A percentile compares a stretch with the other conserved stretches of the same genome.
Evolutionary conservation across 169 alveolate species (phyloP).

Genomic region (Cryptosporidium ryanae): DNA sequence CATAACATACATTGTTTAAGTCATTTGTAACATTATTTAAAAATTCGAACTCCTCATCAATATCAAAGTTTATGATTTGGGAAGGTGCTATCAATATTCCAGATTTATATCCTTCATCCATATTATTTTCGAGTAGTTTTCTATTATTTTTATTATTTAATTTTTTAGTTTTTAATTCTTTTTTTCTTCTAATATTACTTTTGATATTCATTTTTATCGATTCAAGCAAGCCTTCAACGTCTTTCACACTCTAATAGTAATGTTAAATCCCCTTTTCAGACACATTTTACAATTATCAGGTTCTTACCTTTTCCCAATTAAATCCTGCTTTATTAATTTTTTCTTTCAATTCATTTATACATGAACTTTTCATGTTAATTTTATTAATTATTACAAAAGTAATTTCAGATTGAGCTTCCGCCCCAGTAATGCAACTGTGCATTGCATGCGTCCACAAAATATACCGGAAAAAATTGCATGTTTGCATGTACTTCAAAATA

Average conservation of each 20-base stretch:
- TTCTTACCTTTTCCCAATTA: constrained; percentile 48
- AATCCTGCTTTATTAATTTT: constrained; percentile 56
- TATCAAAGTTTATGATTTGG: neutral
- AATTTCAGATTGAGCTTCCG: neutral
- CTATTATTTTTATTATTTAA: neutral
- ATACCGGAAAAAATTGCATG: constrained; percentile 45
- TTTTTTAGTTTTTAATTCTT: neutral
- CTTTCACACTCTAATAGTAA: constrained; percentile 12
- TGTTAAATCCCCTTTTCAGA: neutral
- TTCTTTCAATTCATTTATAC: neutral
- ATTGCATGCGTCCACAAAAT: constrained; percentile 50
- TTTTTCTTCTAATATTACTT: constrained; percentile 4
- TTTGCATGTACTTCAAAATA: constrained; percentile 4
- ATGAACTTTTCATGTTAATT: constrained; percentile 16
- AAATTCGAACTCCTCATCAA: neutral
- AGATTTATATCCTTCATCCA: constrained; percentile 17
- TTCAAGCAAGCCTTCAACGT: constrained; percentile 32
- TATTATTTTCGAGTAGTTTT: neutral
- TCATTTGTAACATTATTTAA: constrained; percentile 1
- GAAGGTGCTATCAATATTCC: constrained; percentile 42
- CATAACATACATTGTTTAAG: neutral
- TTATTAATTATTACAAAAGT: neutral
- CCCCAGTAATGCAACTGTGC: constrained; percentile 11
- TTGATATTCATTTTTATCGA: constrained; percentile 35
- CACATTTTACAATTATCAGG: neutral